phyloP scores from a whole-genome alignment of 495 filamentous ascomycete species.

The Filosporella fistucella region DNA sequence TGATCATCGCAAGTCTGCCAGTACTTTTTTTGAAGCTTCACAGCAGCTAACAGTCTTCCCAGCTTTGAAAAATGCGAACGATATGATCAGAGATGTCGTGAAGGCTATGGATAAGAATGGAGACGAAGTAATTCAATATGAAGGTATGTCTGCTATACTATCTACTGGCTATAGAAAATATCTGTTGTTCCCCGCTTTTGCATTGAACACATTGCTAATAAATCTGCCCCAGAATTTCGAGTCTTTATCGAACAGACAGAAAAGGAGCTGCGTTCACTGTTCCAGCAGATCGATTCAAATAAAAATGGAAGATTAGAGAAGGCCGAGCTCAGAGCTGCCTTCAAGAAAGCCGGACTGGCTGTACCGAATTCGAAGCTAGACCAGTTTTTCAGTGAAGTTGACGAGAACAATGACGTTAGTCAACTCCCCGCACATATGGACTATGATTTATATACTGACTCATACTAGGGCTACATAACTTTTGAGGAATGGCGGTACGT shows the following conservation, averaged over 20 bases:
- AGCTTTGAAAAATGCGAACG: constrained; percentile 89
- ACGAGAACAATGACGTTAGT: constrained; percentile 76
- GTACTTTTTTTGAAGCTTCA: too few relatives aligned
- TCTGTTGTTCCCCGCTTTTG: neutral
- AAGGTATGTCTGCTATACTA: constrained; percentile 47
- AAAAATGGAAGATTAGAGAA: constrained; percentile 87
- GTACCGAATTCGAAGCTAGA: constrained; percentile 75
- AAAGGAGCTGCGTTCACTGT: constrained; percentile 71
- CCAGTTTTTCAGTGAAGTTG: constrained; percentile 83
- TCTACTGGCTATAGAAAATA: neutral
- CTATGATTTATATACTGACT: neutral
- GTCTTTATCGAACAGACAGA: constrained; percentile 85
- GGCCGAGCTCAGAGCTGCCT: constrained; percentile 71
- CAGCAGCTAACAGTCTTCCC: constrained; percentile 36
- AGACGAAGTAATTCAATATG: constrained; percentile 86
- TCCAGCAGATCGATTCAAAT: constrained; percentile 82
- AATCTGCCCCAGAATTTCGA: constrained; percentile 64
- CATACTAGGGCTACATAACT: constrained; percentile 56
- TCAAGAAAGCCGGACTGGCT: constrained; percentile 69
- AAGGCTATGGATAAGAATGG: constrained; percentile 76
- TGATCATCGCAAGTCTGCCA: constrained; percentile 98
- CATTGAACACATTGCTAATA: neutral
- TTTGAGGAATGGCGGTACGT: constrained; percentile 96
- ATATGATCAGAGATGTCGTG: constrained; percentile 76
- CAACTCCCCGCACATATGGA: constrained; percentile 23